These are phyloP conservation scores for Mortierella sp. DNA, from an alignment of 371 early-diverging fungal genomes.

Conservation along the genomic window DNA sequence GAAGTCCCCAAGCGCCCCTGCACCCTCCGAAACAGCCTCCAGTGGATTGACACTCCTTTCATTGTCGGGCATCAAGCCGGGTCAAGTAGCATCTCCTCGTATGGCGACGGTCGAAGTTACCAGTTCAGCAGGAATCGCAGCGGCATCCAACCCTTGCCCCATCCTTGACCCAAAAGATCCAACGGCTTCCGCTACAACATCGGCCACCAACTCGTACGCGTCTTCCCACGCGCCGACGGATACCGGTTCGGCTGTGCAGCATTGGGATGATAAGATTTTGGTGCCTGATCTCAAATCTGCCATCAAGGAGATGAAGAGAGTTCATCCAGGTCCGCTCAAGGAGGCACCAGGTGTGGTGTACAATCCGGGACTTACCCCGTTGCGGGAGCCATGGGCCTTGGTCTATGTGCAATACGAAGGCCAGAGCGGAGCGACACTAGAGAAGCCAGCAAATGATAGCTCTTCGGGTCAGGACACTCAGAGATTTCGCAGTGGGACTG, in stretches of 20 bases:
- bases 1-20: slow-evolving; percentile 21
- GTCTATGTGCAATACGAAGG: slow-evolving; percentile 45
- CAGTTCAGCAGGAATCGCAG: slow-evolving; percentile 25
- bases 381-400: slow-evolving; percentile 53
- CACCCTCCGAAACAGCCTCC: slow-evolving; percentile 17
- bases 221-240: slow-evolving; percentile 8
- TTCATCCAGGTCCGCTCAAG: slow-evolving; percentile 44
- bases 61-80: slow-evolving; percentile 45
- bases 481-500: background rate
- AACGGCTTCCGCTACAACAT: background rate
- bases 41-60: slow-evolving; percentile 28
- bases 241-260: background rate
- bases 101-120: slow-evolving; percentile 47
- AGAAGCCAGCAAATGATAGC: background rate
- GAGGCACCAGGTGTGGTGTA: slow-evolving; percentile 39
- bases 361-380: slow-evolving; percentile 18
- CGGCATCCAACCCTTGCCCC: slow-evolving; percentile 11
- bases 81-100: slow-evolving; percentile 34
- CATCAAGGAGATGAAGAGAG: slow-evolving; percentile 32
- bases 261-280: slow-evolving; percentile 38
- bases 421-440: background rate
- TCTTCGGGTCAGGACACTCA: too few species aligned
- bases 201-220: background rate
- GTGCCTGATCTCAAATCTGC: slow-evolving; percentile 44
- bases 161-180: background rate